Percentiles rank a stretch among this genome's conserved stretches.
phyloP scores from a whole-genome alignment of 306 rosid genomes.

The Begonia peltatifolia region DNA sequence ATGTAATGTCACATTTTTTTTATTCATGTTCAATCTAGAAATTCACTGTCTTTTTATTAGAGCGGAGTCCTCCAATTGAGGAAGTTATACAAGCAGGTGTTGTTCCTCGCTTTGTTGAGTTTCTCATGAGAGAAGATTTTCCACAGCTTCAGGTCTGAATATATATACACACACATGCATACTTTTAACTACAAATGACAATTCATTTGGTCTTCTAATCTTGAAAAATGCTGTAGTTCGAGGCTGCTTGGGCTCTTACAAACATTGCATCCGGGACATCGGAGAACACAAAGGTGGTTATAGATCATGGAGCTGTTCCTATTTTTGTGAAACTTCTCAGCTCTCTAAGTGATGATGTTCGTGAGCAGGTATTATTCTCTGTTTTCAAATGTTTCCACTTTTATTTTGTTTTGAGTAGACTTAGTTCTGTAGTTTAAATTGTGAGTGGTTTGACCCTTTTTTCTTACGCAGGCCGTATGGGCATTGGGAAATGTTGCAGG shows the following conservation, averaged over 20 bases:
- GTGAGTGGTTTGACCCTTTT: neutral
- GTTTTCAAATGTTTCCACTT: neutral
- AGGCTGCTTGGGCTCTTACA: constrained; percentile 2
- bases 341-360: neutral
- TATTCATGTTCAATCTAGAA: neutral
- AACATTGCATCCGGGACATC: neutral
- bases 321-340: neutral
- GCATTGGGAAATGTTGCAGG: constrained; percentile 1
- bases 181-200: neutral
- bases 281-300: constrained; percentile 1
- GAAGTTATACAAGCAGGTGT: neutral
- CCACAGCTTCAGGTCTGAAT: constrained; percentile 1
- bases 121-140: neutral
- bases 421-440: neutral
- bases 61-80: constrained; percentile 1
- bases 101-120: neutral
- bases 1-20: neutral
- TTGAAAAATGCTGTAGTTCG: neutral
- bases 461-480: neutral
- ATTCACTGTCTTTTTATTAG: neutral
- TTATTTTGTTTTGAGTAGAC: neutral
- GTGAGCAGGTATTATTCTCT: neutral
- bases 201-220: neutral
- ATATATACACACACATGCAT: neutral
- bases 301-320: constrained; percentile 1